Percentiles rank a stretch among this genome's conserved stretches.
These are phyloP conservation scores for Penicillium sp. DNA, from an alignment of 2,329 filamentous ascomycete species.

Conservation along the genomic window DNA sequence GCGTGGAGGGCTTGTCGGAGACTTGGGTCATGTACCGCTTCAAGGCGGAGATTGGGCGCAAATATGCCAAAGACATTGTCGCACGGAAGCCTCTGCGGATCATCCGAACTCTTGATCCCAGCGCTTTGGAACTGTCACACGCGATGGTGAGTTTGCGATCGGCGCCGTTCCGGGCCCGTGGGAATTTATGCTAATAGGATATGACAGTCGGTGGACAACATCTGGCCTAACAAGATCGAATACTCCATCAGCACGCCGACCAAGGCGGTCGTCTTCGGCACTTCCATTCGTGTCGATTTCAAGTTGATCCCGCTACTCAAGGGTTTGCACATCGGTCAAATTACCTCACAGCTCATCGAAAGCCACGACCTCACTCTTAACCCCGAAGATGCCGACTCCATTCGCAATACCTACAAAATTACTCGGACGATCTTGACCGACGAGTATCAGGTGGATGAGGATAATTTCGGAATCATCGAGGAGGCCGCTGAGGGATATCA, in stretches of 20 bases:
- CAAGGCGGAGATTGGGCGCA: slow-evolving; percentile 88
- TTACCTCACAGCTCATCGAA: slow-evolving; percentile 82
- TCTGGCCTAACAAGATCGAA: slow-evolving; percentile 97
- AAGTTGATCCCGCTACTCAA: slow-evolving; percentile 87
- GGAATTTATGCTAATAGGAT: slow-evolving; percentile 24
- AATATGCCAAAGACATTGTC: slow-evolving; percentile 85
- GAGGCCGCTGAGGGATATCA: slow-evolving; percentile 66
- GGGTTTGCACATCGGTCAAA: slow-evolving; percentile 81
- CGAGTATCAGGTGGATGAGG: slow-evolving; percentile 72
- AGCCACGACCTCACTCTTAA: slow-evolving; percentile 69
- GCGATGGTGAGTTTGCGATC: slow-evolving; percentile 68
- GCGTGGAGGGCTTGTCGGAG: slow-evolving; percentile 84
- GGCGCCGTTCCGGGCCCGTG: background rate
- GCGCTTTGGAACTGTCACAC: slow-evolving; percentile 78
- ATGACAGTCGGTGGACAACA: slow-evolving; percentile 80
- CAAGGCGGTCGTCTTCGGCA: slow-evolving; percentile 93
- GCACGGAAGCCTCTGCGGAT: slow-evolving; percentile 79
- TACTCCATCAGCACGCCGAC: slow-evolving; percentile 93
- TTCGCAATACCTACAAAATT: slow-evolving; percentile 61
- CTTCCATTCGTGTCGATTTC: slow-evolving; percentile 82
- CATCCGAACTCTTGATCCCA: slow-evolving; percentile 76
- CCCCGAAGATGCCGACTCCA: slow-evolving; percentile 52
- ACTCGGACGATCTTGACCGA: slow-evolving; percentile 70
- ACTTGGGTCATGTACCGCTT: slow-evolving; percentile 89
- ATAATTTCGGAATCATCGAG: slow-evolving; percentile 62